Evolutionary conservation across 805 yeast species (phyloP), one percentile per base, ranked within the genome.

Genomic region (Monosporozyma yasuniensis): DNA sequence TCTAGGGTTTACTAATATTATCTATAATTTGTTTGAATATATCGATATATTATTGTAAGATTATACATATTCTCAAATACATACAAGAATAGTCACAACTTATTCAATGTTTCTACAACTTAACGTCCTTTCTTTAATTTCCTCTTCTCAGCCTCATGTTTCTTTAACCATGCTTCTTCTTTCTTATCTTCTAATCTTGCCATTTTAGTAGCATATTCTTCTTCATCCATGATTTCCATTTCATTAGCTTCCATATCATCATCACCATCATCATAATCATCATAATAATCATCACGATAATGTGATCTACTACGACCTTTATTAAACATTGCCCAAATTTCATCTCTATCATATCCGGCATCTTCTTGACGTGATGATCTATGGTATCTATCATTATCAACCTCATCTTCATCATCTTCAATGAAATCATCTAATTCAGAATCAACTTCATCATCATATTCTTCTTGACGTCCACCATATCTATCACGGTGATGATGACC

Each of bases 211-310:
- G 96, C 83, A 32, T 77, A 61, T 53, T 72, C 77, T 66, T 91
- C 99, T 60, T 91, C 99, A 50, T 79, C 86, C 41, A 88, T 69
- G 22, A 93, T 80, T 54, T 91, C 97, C 25, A 82, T 82, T 25
- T 96, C 97, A 1, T 93, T 84, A 2, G 96, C 96, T 63, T 91
- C 98, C 97, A 93, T 91, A 59, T 87, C 88, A 37, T 87, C 88
- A 38, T 69, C 76, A 22, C 72, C 72, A 49, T 74, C 77, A 49
- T 77, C 80, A 16, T 50, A 42, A 6, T 47, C 51, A 48, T 74
- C 73, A 47, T 73, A 70, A 35, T 46, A 70, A 35, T 46, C 48
- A 27, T 37, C 19, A 21, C 68, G 66, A 53, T 72, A 74, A 42
- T 72, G 66, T 0, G 70, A 57, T 43, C 87, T 71, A 49, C 75